Percentiles rank a stretch among this genome's conserved stretches.
phyloP scores from a whole-genome alignment of 2,329 filamentous ascomycete species.

The Hypoxylon sp. region DNA sequence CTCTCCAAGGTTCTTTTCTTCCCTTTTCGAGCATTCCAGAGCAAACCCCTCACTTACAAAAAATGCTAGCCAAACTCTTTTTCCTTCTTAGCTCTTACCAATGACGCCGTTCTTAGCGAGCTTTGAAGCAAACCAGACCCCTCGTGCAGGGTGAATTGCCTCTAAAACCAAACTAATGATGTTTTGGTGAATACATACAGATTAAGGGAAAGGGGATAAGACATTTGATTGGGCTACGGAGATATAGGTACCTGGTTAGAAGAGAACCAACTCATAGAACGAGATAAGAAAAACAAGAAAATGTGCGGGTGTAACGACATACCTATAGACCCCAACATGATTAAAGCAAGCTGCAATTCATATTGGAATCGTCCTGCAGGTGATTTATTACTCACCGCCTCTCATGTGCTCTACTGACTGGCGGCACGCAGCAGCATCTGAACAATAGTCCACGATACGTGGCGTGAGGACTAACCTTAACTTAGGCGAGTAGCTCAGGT shows the following conservation, averaged over 20 bases:
- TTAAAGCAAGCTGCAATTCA: constrained; percentile 40
- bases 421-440: constrained; percentile 47
- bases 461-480: constrained; percentile 39
- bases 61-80: constrained; percentile 13
- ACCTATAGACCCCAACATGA: constrained; percentile 26
- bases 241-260: constrained; percentile 6
- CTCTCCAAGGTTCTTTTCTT: constrained; percentile 11
- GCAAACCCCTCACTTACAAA: constrained; percentile 24
- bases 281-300: constrained; percentile 23
- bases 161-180: constrained; percentile 5
- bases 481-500: constrained; percentile 31
- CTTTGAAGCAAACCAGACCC: constrained; percentile 4
- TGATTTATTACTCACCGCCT: constrained; percentile 52
- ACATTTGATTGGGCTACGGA: constrained; percentile 15
- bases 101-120: constrained; percentile 6
- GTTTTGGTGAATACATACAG: constrained; percentile 15
- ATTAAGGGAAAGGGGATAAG: constrained; percentile 8
- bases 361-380: constrained; percentile 36
- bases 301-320: constrained; percentile 20
- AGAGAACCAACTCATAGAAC: constrained; percentile 8
- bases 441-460: constrained; percentile 46
- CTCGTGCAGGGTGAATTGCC: constrained; percentile 3
- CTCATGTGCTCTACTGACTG: constrained; percentile 45
- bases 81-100: constrained; percentile 15
- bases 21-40: constrained; percentile 24